Conservation (phyloP, 2,329 filamentous ascomycete genomes). For the Zasmidium angulare region DNA sequence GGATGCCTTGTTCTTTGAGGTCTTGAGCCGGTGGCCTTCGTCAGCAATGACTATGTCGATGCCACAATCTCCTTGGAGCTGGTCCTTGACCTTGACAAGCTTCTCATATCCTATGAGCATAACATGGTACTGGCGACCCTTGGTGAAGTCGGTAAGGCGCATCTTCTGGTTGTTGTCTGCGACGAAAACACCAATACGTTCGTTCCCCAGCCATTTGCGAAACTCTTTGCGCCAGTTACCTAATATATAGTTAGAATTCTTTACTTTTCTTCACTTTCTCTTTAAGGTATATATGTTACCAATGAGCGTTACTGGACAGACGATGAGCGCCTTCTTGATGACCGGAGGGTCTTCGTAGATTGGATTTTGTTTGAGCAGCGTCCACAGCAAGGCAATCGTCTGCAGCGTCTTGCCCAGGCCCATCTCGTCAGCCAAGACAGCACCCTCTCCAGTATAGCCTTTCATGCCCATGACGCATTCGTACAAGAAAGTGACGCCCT, state of each 20-base stretch:
- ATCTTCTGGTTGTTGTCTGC: constrained; percentile 60
- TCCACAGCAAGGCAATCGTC: constrained; percentile 71
- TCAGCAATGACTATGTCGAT: constrained; percentile 72
- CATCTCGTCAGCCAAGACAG: constrained; percentile 74
- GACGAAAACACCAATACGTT: constrained; percentile 68
- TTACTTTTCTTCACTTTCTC: too few relatives aligned
- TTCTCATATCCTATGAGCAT: constrained; percentile 76
- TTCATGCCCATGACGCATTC: constrained; percentile 75
- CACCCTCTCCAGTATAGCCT: constrained; percentile 64
- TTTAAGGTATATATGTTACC: too few relatives aligned
- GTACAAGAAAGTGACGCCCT: constrained; percentile 70
- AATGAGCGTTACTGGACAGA: constrained; percentile 71
- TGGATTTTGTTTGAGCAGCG: constrained; percentile 69
- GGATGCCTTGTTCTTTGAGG: constrained; percentile 67
- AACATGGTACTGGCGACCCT: constrained; percentile 65
- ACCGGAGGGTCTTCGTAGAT: constrained; percentile 60
- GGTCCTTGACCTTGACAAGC: constrained; percentile 63
- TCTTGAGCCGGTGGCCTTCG: constrained; percentile 68
- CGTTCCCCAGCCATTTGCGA: constrained; percentile 70
- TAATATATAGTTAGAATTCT: too few relatives aligned
- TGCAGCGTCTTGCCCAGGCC: constrained; percentile 72
- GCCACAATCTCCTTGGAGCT: constrained; percentile 60
- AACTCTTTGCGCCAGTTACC: constrained; percentile 77
- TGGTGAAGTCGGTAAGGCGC: constrained; percentile 67
- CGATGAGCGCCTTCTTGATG: constrained; percentile 69